phyloP scores from a whole-genome alignment of 2,329 filamentous ascomycete species.

The Metarhizium brunneum region DNA sequence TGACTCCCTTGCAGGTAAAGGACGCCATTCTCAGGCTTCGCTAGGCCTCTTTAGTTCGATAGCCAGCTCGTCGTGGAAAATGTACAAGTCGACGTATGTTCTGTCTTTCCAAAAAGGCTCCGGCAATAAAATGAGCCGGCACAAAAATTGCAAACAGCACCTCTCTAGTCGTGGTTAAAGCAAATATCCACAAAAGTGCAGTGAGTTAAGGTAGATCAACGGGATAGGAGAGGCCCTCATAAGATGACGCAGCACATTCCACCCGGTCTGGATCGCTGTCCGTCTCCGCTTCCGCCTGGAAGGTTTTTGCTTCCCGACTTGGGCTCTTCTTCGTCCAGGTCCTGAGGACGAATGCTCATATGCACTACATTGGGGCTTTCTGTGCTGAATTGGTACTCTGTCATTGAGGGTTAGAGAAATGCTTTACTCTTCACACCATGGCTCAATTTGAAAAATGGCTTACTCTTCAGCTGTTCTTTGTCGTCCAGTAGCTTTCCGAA shows the following conservation, averaged over 20 bases:
- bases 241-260: conserved; percentile 42
- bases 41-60: neutral
- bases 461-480: conserved; percentile 77
- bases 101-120: neutral
- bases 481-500: conserved; percentile 89
- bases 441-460: conserved; percentile 16
- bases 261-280: conserved; percentile 29
- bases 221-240: conserved; percentile 20
- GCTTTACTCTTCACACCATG: neutral
- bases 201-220: neutral
- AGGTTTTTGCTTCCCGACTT: conserved; percentile 50
- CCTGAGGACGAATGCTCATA: conserved; percentile 84
- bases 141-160: neutral
- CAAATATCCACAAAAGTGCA: neutral
- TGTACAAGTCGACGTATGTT: neutral
- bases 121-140: neutral
- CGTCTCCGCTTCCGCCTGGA: conserved; percentile 30
- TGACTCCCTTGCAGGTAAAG: neutral
- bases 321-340: conserved; percentile 73
- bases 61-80: neutral
- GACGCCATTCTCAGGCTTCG: neutral
- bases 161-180: neutral
- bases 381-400: conserved; percentile 71
- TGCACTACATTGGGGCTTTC: conserved; percentile 80
- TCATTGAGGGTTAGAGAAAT: conserved; percentile 1